Base-by-base conservation (phyloP, 2,329 filamentous ascomycete genomes). In the Karstenula rhodostoma region DNA sequence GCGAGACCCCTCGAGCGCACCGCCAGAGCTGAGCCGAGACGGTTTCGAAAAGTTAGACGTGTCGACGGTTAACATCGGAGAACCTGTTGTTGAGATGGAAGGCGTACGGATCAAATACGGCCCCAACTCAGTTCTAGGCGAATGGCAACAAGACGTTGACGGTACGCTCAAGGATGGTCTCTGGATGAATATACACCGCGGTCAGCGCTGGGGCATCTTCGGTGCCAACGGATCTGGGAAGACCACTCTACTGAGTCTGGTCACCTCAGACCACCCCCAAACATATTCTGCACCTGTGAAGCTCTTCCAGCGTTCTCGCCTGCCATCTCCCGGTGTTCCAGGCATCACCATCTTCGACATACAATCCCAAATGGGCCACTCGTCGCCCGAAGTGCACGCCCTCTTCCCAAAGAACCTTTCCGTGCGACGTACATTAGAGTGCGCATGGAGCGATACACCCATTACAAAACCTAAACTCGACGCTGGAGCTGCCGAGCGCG, bases 191-290 rank as follows among this genome's bases (percentile, higher is more conserved):
- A 89, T 98, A 25, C 87, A 88, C 42, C 87, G 90, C 54, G 94
- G 94, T 25, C 89, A 97, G 74, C 88, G 94, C 63, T 97, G 93
- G 91, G 94, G 92, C 3, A 86, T 98, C 19, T 95, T 99, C 72
- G 95, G 95, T 0, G 90, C 94, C 33, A 98, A 99, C 69, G 95
- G 91, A 13, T 97, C 93, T 0, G 95, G 95, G 19, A 99, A 99
- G 81, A 99, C 95, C 0, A 99, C 95, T 0, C 85, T 99, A 42
- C 86, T 98, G 29, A 95, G 93, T 5, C 84, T 99, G 6, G 91
- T 99, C 60, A 96, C 92, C 61, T 98, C 94, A 0, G 95, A 99
- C 72, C 95, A 99, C 70, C 95, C 95, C 0, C 94, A 98, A 77
- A 89, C 94, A 0, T 99, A 98, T 76, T 92, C 92, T 0, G 86